These are phyloP conservation scores for Cryptococcus floricola DNA, from an alignment of 1,284 basidiomycete species.

Conservation along the genomic window DNA sequence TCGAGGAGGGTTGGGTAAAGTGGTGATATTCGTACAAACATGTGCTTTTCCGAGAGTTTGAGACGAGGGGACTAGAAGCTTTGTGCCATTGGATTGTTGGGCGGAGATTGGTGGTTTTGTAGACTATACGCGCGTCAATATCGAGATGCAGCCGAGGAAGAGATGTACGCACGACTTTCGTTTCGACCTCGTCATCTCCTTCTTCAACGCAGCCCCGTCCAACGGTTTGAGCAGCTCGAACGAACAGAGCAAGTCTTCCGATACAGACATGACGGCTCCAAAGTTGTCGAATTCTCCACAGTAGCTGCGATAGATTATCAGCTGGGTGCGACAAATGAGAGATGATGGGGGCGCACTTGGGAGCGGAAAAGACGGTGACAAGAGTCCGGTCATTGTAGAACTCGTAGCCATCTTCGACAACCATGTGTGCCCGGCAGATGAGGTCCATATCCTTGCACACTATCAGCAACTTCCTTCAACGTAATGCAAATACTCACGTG, in stretches of 20 bases:
- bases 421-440: slow-evolving; percentile 95
- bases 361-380: slow-evolving; percentile 95
- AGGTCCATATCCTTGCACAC: slow-evolving; percentile 74
- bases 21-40: not conserved
- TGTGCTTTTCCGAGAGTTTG: not conserved
- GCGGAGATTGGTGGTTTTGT: slow-evolving; percentile 51
- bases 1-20: not conserved
- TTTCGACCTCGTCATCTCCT: slow-evolving; percentile 98
- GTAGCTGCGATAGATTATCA: not conserved
- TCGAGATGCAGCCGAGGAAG: not conserved
- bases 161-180: slow-evolving; percentile 70
- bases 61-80: slow-evolving; percentile 33
- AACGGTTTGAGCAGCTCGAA: slow-evolving; percentile 98
- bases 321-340: not conserved
- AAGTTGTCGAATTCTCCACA: slow-evolving; percentile 80
- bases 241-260: slow-evolving; percentile 94
- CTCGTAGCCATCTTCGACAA: slow-evolving; percentile 98
- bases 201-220: slow-evolving; percentile 89
- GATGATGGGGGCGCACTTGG: slow-evolving; percentile 63
- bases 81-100: slow-evolving; percentile 49
- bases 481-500: slow-evolving; percentile 54
- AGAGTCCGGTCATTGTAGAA: slow-evolving; percentile 98
- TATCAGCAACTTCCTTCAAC: too few species aligned
- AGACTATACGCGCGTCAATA: slow-evolving; percentile 25
- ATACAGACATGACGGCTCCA: slow-evolving; percentile 99